Evolutionary conservation across 345 rosid genomes (phyloP).

Genomic region (Laguncularia racemosa): DNA sequence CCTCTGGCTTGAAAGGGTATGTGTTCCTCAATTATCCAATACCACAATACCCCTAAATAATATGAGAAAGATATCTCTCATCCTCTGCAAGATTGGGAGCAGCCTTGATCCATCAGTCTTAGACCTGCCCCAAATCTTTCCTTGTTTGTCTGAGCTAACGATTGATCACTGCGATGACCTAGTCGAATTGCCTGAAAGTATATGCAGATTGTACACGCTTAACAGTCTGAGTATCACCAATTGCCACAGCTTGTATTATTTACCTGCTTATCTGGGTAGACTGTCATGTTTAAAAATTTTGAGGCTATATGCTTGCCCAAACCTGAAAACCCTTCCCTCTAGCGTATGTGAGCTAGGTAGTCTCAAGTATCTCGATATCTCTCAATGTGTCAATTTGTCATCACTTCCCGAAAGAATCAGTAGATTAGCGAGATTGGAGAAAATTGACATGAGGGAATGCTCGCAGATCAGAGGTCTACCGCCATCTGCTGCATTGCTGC

Average conservation of each 20-base stretch:
- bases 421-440: constrained; percentile 44
- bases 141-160: constrained; percentile 51
- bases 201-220: constrained; percentile 41
- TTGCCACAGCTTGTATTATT: constrained; percentile 58
- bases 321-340: constrained; percentile 42
- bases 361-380: constrained; percentile 68
- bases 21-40: constrained; percentile 35
- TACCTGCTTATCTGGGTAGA: constrained; percentile 47
- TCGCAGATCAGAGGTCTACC: constrained; percentile 30
- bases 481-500: constrained; percentile 32
- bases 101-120: constrained; percentile 42
- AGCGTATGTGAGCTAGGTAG: constrained; percentile 41
- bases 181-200: constrained; percentile 44
- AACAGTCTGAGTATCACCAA: constrained; percentile 67
- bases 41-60: constrained; percentile 35
- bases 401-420: constrained; percentile 61
- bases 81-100: constrained; percentile 65
- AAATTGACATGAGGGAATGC: constrained; percentile 96
- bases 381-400: constrained; percentile 57
- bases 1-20: constrained; percentile 84
- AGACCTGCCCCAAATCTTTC: constrained; percentile 48
- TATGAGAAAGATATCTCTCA: constrained; percentile 54
- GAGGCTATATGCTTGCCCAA: constrained; percentile 76
- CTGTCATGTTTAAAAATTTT: constrained; percentile 43
- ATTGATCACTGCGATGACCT: constrained; percentile 84